These are phyloP conservation scores for Hypocreales sp. DNA, from an alignment of 2,329 filamentous ascomycete genomes.

Conservation along the genomic window DNA sequence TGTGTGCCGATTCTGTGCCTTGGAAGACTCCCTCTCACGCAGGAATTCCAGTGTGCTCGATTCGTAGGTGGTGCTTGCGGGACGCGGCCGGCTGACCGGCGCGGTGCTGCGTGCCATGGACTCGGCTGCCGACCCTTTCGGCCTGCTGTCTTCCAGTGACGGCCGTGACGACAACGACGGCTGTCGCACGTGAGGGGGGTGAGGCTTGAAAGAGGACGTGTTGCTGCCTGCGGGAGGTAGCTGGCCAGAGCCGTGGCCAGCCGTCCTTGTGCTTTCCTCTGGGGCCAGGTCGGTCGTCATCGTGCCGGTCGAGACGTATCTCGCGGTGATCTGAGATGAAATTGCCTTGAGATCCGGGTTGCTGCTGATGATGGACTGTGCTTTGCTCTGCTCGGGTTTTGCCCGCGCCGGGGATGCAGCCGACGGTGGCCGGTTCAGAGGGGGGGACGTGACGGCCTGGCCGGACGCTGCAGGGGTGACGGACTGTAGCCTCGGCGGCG, in stretches of 20 bases:
- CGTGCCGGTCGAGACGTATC: conserved; percentile 49
- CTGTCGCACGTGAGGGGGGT: conserved; percentile 9
- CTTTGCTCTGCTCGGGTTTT: conserved; percentile 43
- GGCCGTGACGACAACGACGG: conserved; percentile 7
- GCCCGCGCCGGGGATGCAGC: conserved; percentile 24
- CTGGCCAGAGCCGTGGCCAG: conserved; percentile 6
- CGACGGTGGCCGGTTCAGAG: conserved; percentile 15
- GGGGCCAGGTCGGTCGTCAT: conserved; percentile 53
- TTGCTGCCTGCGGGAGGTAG: conserved; percentile 2
- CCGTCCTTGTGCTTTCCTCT: conserved; percentile 20
- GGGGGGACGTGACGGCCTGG: conserved; percentile 9
- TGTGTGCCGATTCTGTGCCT: conserved; percentile 16
- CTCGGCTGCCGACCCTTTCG: conserved; percentile 7
- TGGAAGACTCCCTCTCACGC: conserved; percentile 53
- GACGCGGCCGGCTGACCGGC: conserved; percentile 42
- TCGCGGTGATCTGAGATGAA: conserved; percentile 24
- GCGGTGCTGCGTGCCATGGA: conserved; percentile 10
- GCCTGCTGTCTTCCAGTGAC: conserved; percentile 9
- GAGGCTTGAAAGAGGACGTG: conserved; percentile 7
- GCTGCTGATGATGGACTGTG: conserved; percentile 39
- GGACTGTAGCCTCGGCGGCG: conserved; percentile 14
- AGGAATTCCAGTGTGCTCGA: conserved; percentile 64
- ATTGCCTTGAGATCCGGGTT: conserved; percentile 47
- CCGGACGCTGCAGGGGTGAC: conserved; percentile 12
- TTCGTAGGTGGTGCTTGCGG: conserved; percentile 69